A percentile compares a stretch with the other conserved stretches of the same genome.
These are phyloP conservation scores for Cadophora sp. DNA, from an alignment of 2,329 filamentous ascomycete genomes.

Conservation along the genomic window DNA sequence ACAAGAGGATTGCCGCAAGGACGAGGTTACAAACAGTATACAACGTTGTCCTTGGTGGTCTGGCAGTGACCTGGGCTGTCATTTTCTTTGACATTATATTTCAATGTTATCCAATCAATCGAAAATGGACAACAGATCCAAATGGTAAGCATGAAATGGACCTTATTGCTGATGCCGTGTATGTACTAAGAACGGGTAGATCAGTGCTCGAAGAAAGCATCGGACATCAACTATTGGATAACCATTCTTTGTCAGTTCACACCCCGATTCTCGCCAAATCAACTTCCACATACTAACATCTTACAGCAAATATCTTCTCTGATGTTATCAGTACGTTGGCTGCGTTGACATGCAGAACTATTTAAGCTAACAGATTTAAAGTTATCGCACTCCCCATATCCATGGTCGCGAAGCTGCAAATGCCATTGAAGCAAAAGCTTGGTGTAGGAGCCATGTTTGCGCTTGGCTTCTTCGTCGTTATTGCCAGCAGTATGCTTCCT, in stretches of 20 bases:
- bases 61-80: constrained; percentile 40
- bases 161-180: background rate
- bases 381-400: constrained; percentile 46
- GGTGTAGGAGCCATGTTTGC: constrained; percentile 27
- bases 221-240: constrained; percentile 29
- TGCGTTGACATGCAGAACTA: background rate
- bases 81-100: constrained; percentile 32
- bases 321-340: constrained; percentile 5
- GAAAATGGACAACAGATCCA: constrained; percentile 25
- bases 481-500: constrained; percentile 18
- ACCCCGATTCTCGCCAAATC: background rate
- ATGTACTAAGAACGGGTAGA: constrained; percentile 6
- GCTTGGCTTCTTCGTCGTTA: constrained; percentile 24
- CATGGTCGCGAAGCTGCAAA: constrained; percentile 46
- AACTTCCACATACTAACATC: background rate
- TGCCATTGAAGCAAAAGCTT: constrained; percentile 33
- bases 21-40: constrained; percentile 47
- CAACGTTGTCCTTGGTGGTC: constrained; percentile 45
- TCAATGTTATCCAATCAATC: constrained; percentile 26
- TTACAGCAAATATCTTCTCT: constrained; percentile 4
- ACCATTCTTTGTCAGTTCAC: constrained; percentile 17
- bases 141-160: background rate
- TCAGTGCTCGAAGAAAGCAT: constrained; percentile 22
- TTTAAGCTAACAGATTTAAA: constrained; percentile 19
- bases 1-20: constrained; percentile 49